A percentile compares a stretch with the other conserved stretches of the same genome.
Conservation (phyloP, 768 basidiomycete genomes). For the Leccinum incarnatum region DNA sequence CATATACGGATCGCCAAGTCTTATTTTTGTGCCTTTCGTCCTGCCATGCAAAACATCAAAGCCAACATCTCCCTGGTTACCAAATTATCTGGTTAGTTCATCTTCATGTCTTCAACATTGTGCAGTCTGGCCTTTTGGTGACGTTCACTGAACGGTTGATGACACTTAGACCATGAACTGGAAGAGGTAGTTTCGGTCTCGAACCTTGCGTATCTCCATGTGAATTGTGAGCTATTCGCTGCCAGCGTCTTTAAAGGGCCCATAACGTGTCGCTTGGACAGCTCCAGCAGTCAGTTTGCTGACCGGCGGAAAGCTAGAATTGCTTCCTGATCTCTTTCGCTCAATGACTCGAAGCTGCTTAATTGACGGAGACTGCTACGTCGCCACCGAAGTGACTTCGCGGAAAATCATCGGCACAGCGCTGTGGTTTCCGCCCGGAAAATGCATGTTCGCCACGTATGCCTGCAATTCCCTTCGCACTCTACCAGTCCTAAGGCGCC, state of each 20-base stretch:
- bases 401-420: conserved; percentile 2
- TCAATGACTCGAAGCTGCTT: conserved; percentile 3
- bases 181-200: not conserved
- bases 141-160: not conserved
- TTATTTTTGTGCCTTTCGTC: not conserved
- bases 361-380: conserved; percentile 6
- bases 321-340: conserved; percentile 2
- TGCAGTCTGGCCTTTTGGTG: not conserved
- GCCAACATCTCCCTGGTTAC: not conserved
- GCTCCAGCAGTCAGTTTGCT: not conserved
- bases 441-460: not conserved
- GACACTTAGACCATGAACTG: not conserved
- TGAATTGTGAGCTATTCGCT: not conserved
- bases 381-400: not conserved
- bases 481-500: too few relatives aligned
- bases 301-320: conserved; percentile 3
- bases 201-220: not conserved
- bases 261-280: not conserved
- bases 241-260: not conserved
- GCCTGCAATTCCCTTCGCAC: not conserved
- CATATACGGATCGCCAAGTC: not conserved
- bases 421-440: conserved; percentile 6
- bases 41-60: not conserved
- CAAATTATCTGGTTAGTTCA: not conserved
- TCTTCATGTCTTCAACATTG: not conserved